Conservation (phyloP, 2,329 filamentous ascomycete genomes). For the Colletotrichum tropicicola region DNA sequence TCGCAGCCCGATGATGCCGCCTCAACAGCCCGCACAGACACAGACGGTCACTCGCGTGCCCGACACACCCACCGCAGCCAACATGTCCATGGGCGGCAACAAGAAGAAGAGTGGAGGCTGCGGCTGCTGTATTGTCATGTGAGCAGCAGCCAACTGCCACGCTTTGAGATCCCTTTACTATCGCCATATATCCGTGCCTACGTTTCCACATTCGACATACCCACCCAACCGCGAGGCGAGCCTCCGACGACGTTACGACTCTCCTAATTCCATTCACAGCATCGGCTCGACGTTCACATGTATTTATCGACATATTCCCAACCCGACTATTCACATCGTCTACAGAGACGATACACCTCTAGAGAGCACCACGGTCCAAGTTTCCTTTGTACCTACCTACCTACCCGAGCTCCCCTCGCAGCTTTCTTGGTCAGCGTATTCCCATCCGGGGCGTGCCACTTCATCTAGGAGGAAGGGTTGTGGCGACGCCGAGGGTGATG, state of each 20-base stretch:
- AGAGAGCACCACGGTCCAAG: constrained; percentile 20
- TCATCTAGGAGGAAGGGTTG: not conserved
- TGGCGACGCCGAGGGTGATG: not conserved
- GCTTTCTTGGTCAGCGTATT: not conserved
- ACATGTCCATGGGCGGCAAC: constrained; percentile 33
- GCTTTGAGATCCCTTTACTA: too few relatives aligned
- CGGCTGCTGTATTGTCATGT: constrained; percentile 63
- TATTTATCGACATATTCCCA: constrained; percentile 28
- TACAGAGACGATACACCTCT: constrained; percentile 2
- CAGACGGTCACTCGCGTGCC: constrained; percentile 34
- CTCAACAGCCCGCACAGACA: constrained; percentile 42
- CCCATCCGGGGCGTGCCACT: constrained; percentile 2
- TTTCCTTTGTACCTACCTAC: constrained; percentile 12
- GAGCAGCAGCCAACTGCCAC: constrained; percentile 30
- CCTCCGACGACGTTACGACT: constrained; percentile 35
- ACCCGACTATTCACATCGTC: constrained; percentile 8
- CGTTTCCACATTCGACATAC: constrained; percentile 9
- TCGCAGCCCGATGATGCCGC: constrained; percentile 30
- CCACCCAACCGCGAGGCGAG: constrained; percentile 21
- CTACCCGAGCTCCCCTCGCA: not conserved
- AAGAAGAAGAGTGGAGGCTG: constrained; percentile 54
- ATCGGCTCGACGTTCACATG: constrained; percentile 25
- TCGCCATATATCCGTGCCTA: constrained; percentile 15
- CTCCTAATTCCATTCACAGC: constrained; percentile 27
- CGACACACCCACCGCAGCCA: constrained; percentile 15